Conservation (phyloP, 192 early-diverging fungal genomes). For the Coemansia aciculifera region DNA sequence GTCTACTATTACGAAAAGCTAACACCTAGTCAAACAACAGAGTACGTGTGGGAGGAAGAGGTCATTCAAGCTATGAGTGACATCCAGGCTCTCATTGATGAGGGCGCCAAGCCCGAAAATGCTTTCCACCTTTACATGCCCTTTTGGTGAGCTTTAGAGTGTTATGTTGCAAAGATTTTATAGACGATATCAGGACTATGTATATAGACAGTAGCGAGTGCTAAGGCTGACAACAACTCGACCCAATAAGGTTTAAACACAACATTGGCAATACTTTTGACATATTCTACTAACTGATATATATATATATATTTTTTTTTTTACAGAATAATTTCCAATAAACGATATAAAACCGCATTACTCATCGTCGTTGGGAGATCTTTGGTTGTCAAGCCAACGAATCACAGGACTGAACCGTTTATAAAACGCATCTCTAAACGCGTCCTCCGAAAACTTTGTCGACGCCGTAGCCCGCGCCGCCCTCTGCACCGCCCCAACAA, state of each 20-base stretch:
- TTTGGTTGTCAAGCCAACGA: constrained; percentile 47
- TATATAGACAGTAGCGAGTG: too few species aligned
- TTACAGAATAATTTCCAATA: neutral
- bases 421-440: constrained; percentile 53
- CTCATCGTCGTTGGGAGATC: constrained; percentile 13
- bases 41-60: neutral
- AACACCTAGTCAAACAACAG: neutral
- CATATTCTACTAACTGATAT: too few species aligned
- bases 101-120: neutral
- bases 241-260: too few species aligned
- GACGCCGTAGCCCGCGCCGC: constrained; percentile 64
- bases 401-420: constrained; percentile 39
- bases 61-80: neutral
- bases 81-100: neutral
- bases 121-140: neutral
- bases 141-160: neutral
- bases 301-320: neutral
- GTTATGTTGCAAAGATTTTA: too few species aligned
- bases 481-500: constrained; percentile 57
- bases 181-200: too few species aligned
- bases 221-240: too few species aligned
- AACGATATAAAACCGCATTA: neutral
- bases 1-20: neutral
- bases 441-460: constrained; percentile 71
- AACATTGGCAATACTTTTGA: too few species aligned